Percentiles rank a stretch among this genome's conserved stretches.
These are phyloP conservation scores for Chenopodium album DNA, from an alignment of 148 eudicot genomes.

Conservation along the genomic window DNA sequence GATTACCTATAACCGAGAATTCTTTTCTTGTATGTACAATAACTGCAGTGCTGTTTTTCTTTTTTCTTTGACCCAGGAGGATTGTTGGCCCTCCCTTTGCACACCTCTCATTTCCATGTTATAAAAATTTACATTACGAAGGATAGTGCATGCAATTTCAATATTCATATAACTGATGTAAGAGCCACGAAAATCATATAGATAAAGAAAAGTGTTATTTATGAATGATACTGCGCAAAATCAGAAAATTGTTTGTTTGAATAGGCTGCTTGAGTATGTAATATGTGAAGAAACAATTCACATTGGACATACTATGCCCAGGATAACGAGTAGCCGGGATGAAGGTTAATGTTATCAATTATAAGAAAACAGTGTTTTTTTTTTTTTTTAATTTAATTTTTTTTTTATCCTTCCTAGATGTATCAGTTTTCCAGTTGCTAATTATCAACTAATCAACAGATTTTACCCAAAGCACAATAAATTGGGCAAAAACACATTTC, in stretches of 20 bases:
- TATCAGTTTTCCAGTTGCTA: not conserved
- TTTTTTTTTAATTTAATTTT: no score
- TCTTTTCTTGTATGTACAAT: not conserved
- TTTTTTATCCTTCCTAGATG: no score
- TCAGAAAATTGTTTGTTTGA: no score
- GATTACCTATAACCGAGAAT: not conserved
- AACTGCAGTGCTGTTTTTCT: not conserved
- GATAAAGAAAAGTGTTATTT: no score
- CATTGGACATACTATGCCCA: not conserved
- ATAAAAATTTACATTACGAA: not conserved
- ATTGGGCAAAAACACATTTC: not conserved
- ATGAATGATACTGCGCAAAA: no score
- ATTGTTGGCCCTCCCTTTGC: not conserved
- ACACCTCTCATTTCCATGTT: not conserved
- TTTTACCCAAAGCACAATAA: not conserved
- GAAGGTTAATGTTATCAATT: no score
- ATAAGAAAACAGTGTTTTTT: not conserved
- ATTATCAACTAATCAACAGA: not conserved
- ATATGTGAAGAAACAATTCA: not conserved
- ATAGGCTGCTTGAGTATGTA: no score
- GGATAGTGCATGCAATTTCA: not conserved
- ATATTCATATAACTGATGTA: not conserved
- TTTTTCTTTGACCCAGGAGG: not conserved
- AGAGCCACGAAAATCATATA: not conserved
- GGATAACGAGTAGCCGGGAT: not conserved